Evolutionary conservation across 192 early-diverging fungal genomes (phyloP).

Genomic region (Podila verticillata): DNA sequence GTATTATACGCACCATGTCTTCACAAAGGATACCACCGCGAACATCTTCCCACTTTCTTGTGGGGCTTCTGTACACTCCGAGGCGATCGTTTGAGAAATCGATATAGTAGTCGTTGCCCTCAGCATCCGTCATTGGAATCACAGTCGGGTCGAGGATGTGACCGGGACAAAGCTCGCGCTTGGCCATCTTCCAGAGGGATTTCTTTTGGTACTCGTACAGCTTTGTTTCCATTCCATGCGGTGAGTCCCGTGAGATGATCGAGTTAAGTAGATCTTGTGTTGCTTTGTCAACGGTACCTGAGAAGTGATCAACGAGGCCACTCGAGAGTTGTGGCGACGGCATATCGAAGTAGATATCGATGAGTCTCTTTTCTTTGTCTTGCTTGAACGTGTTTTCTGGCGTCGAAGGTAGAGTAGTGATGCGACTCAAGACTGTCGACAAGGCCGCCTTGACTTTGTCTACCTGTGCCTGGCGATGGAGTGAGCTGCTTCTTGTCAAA

Average conservation of each 20-base stretch:
- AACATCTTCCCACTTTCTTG: constrained; percentile 43
- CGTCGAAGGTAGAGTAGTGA: no score
- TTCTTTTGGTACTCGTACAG: constrained; percentile 71
- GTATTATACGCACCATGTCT: constrained; percentile 68
- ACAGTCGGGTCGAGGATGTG: constrained; percentile 60
- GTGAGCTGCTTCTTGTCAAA: no score
- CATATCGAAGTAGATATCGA: constrained; percentile 34
- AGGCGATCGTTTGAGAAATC: constrained; percentile 8
- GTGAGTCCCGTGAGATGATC: constrained; percentile 2
- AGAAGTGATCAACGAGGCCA: neutral
- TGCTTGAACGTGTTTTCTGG: neutral
- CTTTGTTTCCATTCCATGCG: constrained; percentile 56
- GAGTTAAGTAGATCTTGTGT: constrained; percentile 10
- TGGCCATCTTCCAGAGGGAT: constrained; percentile 75
- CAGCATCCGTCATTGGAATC: constrained; percentile 40
- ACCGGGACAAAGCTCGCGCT: constrained; percentile 70
- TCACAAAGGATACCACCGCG: constrained; percentile 83
- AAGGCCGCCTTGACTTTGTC: no score
- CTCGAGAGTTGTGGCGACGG: constrained; percentile 13
- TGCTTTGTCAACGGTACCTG: neutral
- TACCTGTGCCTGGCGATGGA: no score
- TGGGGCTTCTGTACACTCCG: constrained; percentile 22
- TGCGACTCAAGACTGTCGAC: no score
- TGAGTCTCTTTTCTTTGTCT: neutral
- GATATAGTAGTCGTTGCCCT: constrained; percentile 46